Base-by-base conservation (phyloP, 768 basidiomycete species). In the Atractiella rhizophila region DNA sequence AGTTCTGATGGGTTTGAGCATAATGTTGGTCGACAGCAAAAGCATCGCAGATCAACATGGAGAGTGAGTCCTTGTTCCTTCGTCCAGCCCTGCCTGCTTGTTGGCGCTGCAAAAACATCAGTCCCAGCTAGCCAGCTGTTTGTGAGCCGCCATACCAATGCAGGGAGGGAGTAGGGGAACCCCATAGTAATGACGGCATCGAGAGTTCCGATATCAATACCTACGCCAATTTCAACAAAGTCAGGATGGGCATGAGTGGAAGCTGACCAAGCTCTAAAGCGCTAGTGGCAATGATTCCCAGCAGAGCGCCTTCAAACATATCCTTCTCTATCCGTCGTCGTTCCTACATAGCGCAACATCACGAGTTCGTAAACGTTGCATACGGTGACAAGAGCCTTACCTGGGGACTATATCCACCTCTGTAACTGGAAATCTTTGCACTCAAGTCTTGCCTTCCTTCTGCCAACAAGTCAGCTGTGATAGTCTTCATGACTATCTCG, bases 221-320 rank as follows among this genome's bases (percentile, higher is more conserved):
- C 45, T 34, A n/a, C 16, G n/a, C 16, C 6, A 34, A 34, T n/a
- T 18, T 18, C 16, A 20, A n/a, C 16, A 49, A 45, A 27, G 37
- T 40, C 11, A 46, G 47, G 26, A 51, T 49, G 35, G 48, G 47
- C 33, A 51, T 45, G n/a, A n/a, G n/a, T n/a, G n/a, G n/a, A n/a
- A n/a, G n/a, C n/a, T n/a, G n/a, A n/a, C 81, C 81, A 6, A 86
- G 68, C 57, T 88, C 83, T 11, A 86, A 66, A 0, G 82, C 82
- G 51, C 82, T 86, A 0, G 82, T 88, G 0, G 81, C 77, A 26
- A 88, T 66, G 33, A 86, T 75, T 11, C 83, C 82, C 16, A 88
- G 67, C 9, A 86, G 63, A 46, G 69, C 66, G 2, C 81, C 80
- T 1, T 73, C 70, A 53, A 88, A 88, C 4, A 83, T 82, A 51